Percentiles rank a stretch among this genome's conserved stretches.
Evolutionary conservation across 2,329 filamentous ascomycete species (phyloP).

Genomic region (Curvularia verruculosa): DNA sequence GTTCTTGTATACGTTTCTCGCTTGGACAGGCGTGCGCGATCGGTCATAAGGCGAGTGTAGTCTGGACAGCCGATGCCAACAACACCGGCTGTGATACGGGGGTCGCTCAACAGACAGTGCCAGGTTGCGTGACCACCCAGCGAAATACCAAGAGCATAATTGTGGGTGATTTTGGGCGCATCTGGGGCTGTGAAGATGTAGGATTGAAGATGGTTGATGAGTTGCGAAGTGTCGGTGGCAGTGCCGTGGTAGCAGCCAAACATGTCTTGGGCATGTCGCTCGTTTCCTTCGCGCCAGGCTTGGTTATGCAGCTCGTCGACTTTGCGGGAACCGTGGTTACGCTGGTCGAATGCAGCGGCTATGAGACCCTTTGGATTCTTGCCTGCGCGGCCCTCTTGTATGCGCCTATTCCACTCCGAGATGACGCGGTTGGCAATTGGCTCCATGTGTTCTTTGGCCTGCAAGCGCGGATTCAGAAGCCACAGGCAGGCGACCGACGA

Average conservation of each 20-base stretch:
- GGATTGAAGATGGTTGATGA: constrained; percentile 79
- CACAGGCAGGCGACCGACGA: constrained; percentile 77
- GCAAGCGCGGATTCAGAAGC: constrained; percentile 82
- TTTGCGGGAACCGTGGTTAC: constrained; percentile 82
- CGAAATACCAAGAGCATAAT: constrained; percentile 81
- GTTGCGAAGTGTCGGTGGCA: constrained; percentile 72
- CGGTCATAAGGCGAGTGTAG: constrained; percentile 77
- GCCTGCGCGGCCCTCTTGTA: constrained; percentile 37
- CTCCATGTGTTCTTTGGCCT: constrained; percentile 74
- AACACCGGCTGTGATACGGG: constrained; percentile 77
- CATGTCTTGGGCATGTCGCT: constrained; percentile 89
- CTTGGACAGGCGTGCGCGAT: constrained; percentile 76
- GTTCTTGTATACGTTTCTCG: constrained; percentile 64
- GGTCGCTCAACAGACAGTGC: constrained; percentile 80
- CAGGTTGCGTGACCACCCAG: constrained; percentile 88
- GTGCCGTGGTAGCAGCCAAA: constrained; percentile 77
- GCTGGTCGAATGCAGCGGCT: constrained; percentile 85
- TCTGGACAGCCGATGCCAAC: constrained; percentile 89
- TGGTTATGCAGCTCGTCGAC: constrained; percentile 73
- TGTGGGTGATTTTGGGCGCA: constrained; percentile 59
- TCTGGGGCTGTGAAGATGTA: constrained; percentile 67
- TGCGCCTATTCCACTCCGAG: constrained; percentile 66
- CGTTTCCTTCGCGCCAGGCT: constrained; percentile 80
- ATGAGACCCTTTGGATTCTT: constrained; percentile 66
- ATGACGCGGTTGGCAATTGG: constrained; percentile 73